Percentiles rank a stretch among this genome's conserved stretches.
Evolutionary conservation across 1,139 yeast genomes (phyloP).

Genomic region (Protomyces arabidopsidicola): DNA sequence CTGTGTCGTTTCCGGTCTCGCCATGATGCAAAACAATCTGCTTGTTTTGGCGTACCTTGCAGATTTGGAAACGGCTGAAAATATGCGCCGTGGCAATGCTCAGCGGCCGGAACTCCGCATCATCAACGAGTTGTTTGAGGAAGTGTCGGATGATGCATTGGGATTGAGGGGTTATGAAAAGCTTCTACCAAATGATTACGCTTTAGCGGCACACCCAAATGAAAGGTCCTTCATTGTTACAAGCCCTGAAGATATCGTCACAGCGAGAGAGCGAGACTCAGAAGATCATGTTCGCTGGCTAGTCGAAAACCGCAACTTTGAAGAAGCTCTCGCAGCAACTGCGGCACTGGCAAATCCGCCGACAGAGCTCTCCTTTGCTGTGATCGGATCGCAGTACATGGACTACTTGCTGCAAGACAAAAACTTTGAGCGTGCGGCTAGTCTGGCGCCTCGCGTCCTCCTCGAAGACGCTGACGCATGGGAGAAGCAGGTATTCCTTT

Average conservation of each 20-base stretch:
- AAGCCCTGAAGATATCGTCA: constrained; percentile 76
- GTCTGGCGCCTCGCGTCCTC: constrained; percentile 48
- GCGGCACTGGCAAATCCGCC: constrained; percentile 50
- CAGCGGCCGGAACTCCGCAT: constrained; percentile 64
- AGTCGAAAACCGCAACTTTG: constrained; percentile 49
- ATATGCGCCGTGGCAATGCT: constrained; percentile 29
- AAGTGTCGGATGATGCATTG: constrained; percentile 77
- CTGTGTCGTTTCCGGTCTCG: constrained; percentile 69
- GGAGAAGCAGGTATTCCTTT: constrained; percentile 60
- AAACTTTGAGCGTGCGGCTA: constrained; percentile 57
- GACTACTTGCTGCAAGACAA: constrained; percentile 50
- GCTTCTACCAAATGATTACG: constrained; percentile 76
- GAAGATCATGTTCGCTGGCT: constrained; percentile 73
- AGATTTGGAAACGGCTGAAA: constrained; percentile 31
- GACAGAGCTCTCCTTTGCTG: constrained; percentile 46
- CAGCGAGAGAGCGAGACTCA: constrained; percentile 64
- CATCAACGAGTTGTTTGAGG: constrained; percentile 61
- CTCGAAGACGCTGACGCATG: constrained; percentile 47
- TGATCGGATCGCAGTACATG: constrained; percentile 59
- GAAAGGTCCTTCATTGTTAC: constrained; percentile 57
- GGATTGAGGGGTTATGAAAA: constrained; percentile 56
- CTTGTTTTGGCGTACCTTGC: constrained; percentile 50
- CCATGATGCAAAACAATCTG: constrained; percentile 62
- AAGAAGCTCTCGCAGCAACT: constrained; percentile 75
- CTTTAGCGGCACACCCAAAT: constrained; percentile 44